Base-by-base conservation (phyloP, 2,329 filamentous ascomycete species). In the Aurifilum marmelostoma region DNA sequence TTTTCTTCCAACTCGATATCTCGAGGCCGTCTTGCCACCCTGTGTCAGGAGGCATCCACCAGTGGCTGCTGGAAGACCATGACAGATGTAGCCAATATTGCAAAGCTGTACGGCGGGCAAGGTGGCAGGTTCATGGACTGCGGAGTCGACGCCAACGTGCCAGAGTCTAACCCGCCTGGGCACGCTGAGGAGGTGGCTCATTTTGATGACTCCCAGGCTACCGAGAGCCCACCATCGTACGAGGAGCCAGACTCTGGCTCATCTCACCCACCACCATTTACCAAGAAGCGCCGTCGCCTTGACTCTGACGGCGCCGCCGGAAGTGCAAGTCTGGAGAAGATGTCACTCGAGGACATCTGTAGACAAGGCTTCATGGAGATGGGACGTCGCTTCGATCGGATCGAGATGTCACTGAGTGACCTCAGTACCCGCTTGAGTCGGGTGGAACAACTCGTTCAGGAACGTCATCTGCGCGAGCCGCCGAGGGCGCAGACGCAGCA, bases 361-460 rank as follows among this genome's bases (percentile, higher is more conserved):
- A 71, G 64, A 59, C 54, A 65, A 18, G 69, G 69, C 5, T 71
- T 71, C 41, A 59, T 29, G 29, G 67, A 69, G 12, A 67, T 71
- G 3, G 69, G 69, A 61, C 67, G 60, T 56, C 69, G 67, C 24
- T 65, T 71, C 34, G 69, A 65, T n/a, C 61, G 61, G 24, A 69
- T 71, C 58, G 69, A 71, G 43, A 54, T 65, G 2, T 63, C 62
- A 16, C 52, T 71, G 9, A 52, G 43, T 32, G 62, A 47, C 8
- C 29, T 71, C 24, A 68, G 21, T 5, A 58, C 60, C 18, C 62
- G 69, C 2, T 16, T 71, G 21, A 64, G 67, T 24, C 69, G 56
- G 21, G 29, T 71, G 18, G 69, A 71, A 54, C 54, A 65, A 24
- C 64, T 63, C 18, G 65, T 71, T 21, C 34, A 32, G 11, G 34